phyloP scores from a whole-genome alignment of 306 rosid species.

The Calophaca sinica region DNA sequence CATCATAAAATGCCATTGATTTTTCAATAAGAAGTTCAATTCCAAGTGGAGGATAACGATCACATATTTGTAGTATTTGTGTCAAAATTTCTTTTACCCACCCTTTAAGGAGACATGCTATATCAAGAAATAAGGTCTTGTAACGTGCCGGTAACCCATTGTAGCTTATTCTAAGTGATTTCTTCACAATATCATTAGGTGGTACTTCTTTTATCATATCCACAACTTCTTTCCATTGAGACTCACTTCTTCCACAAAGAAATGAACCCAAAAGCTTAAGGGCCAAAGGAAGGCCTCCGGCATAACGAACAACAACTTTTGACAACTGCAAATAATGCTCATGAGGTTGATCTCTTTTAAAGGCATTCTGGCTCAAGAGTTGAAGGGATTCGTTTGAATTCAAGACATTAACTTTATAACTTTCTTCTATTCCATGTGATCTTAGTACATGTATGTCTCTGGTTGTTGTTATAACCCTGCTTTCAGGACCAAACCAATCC shows the following conservation, averaged over 20 bases:
- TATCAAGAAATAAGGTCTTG: constrained; percentile 39
- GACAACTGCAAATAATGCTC: not conserved
- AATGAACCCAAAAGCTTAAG: not conserved
- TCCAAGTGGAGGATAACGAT: constrained; percentile 28
- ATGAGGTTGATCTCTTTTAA: not conserved
- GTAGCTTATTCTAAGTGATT: constrained; percentile 26
- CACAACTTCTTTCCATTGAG: constrained; percentile 5
- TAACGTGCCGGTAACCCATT: not conserved
- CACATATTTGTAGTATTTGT: constrained; percentile 24
- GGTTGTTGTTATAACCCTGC: constrained; percentile 41
- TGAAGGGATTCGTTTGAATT: not conserved
- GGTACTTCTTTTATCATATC: not conserved
- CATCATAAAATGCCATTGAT: constrained; percentile 22
- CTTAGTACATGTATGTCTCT: constrained; percentile 25
- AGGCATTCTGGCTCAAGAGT: constrained; percentile 29
- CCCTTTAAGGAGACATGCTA: constrained; percentile 47
- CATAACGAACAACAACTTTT: not conserved
- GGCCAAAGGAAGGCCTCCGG: constrained; percentile 43
- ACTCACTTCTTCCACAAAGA: not conserved
- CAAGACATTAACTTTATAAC: not conserved
- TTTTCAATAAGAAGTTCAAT: constrained; percentile 46
- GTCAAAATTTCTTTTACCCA: constrained; percentile 10
- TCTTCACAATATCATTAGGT: not conserved
- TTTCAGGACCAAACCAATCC: constrained; percentile 40
- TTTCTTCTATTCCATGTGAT: not conserved